Evolutionary conservation across 441 rosid species (phyloP), one percentile per base, ranked within the genome.

Genomic region (Aquilaria agallochum): DNA sequence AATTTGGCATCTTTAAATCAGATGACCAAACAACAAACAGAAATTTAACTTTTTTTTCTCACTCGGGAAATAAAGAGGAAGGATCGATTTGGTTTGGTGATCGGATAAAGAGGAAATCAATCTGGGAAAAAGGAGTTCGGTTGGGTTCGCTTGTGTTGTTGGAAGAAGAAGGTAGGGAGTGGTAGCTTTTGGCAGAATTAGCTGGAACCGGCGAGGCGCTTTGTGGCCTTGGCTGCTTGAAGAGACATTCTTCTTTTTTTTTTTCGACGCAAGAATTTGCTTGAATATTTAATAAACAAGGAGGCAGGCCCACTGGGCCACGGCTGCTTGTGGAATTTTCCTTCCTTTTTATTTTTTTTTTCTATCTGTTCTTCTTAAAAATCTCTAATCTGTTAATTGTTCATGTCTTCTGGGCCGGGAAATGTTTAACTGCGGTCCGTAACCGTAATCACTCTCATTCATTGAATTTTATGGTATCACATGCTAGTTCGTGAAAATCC

Each of bases 151-250:
- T 20, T 20, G 27, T 20, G 27, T 20, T 20, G 27, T 20, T 36
- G 42, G 58, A 40, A 60, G 44, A 27, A 57, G 58, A 64, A 56
- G 42, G 71, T 53, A 50, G 60, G 47, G 60, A 64, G 50, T 68
- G 54, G 62, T 51, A 55, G 69, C 70, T 61, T 51, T 61, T 58
- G 58, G 54, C 53, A 44, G 27, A 56, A 58, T 34, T 30, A 58
- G 66, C 79, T 77, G 78, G 82, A 85, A 73, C 76, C 71, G 68
- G 80, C 66, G 62, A 58, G 58, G 73, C 69, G 79, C 84, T 78
- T 84, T 77, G 84, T 72, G 78, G 72, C 76, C 76, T 78, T 78
- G 76, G 83, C 78, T 77, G 81, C 78, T 71, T 88, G 92, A 88
- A 94, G 85, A 88, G 96, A 83, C 94, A 68, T 74, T 75, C 63